These are phyloP conservation scores for Iodosphaeria phyllophila DNA, from an alignment of 2,329 filamentous ascomycete genomes.

Conservation along the genomic window DNA sequence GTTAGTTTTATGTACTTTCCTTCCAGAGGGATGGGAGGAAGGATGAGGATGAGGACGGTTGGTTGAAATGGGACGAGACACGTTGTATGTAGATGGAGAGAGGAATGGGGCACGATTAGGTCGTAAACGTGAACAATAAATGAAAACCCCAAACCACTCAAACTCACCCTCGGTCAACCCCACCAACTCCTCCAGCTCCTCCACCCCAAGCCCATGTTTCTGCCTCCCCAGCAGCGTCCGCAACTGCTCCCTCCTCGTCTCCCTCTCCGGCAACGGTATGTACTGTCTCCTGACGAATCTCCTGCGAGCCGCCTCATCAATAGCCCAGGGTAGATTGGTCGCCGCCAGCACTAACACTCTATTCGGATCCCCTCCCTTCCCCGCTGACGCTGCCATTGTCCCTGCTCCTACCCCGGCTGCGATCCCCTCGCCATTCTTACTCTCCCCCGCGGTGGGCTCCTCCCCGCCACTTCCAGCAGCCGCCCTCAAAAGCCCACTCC, in stretches of 20 bases:
- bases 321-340: slow-evolving; percentile 93
- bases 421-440: slow-evolving; percentile 33
- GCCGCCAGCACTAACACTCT: slow-evolving; percentile 85
- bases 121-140: slow-evolving; percentile 3
- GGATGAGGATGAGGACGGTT: too few relatives aligned
- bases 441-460: too few relatives aligned
- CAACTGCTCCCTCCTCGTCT: slow-evolving; percentile 64
- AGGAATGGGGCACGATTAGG: background rate
- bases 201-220: slow-evolving; percentile 57
- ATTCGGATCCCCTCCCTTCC: slow-evolving; percentile 76
- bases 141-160: background rate
- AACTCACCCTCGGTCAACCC: slow-evolving; percentile 60
- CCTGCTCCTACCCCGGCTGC: too few relatives aligned
- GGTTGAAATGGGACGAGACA: too few relatives aligned
- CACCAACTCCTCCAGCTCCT: slow-evolving; percentile 60
- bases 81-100: too few relatives aligned
- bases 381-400: too few relatives aligned
- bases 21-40: background rate
- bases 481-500: slow-evolving; percentile 83
- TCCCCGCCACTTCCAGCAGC: too few relatives aligned
- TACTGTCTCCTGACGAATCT: slow-evolving; percentile 90
- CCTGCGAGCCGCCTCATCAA: slow-evolving; percentile 82
- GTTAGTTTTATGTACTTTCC: background rate
- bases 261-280: slow-evolving; percentile 76
- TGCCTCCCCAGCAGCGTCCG: slow-evolving; percentile 68